Evolutionary conservation across 345 rosid genomes (phyloP), one percentile per base, ranked within the genome.

Genomic region (Gynandropsis gynandra): DNA sequence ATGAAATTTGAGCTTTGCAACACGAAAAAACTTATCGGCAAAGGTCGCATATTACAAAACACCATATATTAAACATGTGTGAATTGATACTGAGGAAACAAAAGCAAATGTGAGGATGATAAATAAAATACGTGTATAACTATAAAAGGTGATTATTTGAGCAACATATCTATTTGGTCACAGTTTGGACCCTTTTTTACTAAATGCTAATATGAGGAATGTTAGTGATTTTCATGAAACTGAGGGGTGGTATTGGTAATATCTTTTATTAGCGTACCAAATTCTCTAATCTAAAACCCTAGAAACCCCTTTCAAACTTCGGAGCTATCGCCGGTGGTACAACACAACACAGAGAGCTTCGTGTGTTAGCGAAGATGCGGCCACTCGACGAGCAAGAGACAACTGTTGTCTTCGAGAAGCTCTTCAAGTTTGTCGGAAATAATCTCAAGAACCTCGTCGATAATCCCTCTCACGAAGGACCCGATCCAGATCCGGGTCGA

Each of bases 371-470:
- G 32, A 77, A 64, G 50, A 87, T 83, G 88, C 71, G 94, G 27
- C 80, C 98, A 3, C 74, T 92, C 13, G 98, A 87, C 63, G 97
- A 92, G 72, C 71, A 42, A 14, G 98, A 92, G 66, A 92, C 87
- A 60, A 75, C 87, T 11, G 76, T 77, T 8, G 97, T 92, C 10
- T 87, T 92, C 74, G 87, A 82, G 64, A 92, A 87, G 66, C 66
- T 92, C 52, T 75, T 73, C 75, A 70, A 78, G 46, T 92, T 92
- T 81, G 80, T 85, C 0, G 97, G 95, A 33, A 82, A 74, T 64
- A 92, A 87, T 52, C 81, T 92, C 66, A 87, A 92, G 78, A 87
- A 87, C 80, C 66, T 92, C 16, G 85, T 92, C 11, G 95, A 82
- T 47, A 81, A 79, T 60, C 93, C 87, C 0, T 84, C 95, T 13